Base-by-base conservation (phyloP, 805 yeast species). In the Saturnispora ahearnii region DNA sequence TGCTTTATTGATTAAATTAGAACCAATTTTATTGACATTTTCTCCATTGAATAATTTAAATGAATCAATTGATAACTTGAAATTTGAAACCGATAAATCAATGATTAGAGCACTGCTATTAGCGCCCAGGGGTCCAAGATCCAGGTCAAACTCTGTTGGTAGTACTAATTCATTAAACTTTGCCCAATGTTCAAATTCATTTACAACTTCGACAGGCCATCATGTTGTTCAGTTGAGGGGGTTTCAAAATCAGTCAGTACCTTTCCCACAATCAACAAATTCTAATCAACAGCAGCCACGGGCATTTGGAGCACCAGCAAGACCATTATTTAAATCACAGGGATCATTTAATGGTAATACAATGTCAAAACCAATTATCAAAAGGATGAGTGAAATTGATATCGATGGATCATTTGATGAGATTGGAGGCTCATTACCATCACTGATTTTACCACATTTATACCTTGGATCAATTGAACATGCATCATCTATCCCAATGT, bases 401-500 rank as follows among this genome's bases (percentile, higher is more conserved):
- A 41, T 48, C 31, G 59, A 50, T 63, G 53, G 73, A 60, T 33
- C 74, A 64, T 59, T 66, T 47, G 57, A 56, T 50, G 57, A 55
- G 12, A 65, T 65, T 34, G 55, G 53, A 61, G 89, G 97, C 24
- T 73, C 95, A 2, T 62, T 91, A 24, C 98, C 98, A 1, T 88
- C 96, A 0, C 70, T 86, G 47, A 83, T 91, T 4, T 66, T 90
- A 48, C 86, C 91, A 1, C 90, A 90, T 64, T 64, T 91, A 53
- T 91, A 89, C 60, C 70, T 91, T 48, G 98, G 98, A 0, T 82
- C 93, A 3, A 69, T 89, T 49, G 76, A 68, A 44, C 96, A 91
- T 67, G 97, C 97, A 4, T 81, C 80, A 50, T 78, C 81, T 55
- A 73, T 83, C 5, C 76, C 79, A 2, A 64, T 91, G 55, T 68